Conservation (phyloP, 2,329 filamentous ascomycete genomes). For the Westerdykella aurantiaca region DNA sequence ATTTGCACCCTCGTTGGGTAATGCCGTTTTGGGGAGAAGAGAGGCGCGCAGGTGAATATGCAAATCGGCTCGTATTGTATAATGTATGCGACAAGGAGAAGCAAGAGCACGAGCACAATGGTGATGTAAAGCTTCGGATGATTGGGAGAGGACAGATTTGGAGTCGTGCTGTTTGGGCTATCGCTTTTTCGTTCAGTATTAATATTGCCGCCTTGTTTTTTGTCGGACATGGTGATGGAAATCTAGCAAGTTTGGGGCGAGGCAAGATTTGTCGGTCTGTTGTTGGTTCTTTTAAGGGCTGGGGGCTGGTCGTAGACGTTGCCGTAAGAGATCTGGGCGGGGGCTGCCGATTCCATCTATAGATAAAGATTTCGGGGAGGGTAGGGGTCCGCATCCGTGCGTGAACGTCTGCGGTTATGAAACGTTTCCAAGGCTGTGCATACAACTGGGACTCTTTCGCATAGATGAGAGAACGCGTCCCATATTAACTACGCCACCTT, state of each 20-base stretch:
- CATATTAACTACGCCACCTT: background rate
- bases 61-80: slow-evolving; percentile 5
- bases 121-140: slow-evolving; percentile 4
- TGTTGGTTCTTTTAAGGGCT: background rate
- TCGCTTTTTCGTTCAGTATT: slow-evolving; percentile 3
- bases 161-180: slow-evolving; percentile 6
- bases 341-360: too few relatives aligned
- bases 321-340: background rate
- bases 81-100: slow-evolving; percentile 5
- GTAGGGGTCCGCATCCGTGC: slow-evolving; percentile 2
- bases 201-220: slow-evolving; percentile 3
- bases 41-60: slow-evolving; percentile 4
- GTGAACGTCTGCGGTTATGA: slow-evolving; percentile 6
- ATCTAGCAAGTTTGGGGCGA: slow-evolving; percentile 3
- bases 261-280: background rate
- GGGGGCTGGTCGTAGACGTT: background rate
- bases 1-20: slow-evolving; percentile 3
- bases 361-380: slow-evolving; percentile 3
- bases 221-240: slow-evolving; percentile 4
- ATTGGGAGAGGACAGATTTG: slow-evolving; percentile 2
- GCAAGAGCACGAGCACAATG: slow-evolving; percentile 3
- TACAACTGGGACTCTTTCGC: too few relatives aligned
- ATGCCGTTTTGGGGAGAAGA: slow-evolving; percentile 4
- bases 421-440: background rate
- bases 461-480: too few relatives aligned